phyloP scores from a whole-genome alignment of 306 rosid genomes.

The Mimosa pudica region DNA sequence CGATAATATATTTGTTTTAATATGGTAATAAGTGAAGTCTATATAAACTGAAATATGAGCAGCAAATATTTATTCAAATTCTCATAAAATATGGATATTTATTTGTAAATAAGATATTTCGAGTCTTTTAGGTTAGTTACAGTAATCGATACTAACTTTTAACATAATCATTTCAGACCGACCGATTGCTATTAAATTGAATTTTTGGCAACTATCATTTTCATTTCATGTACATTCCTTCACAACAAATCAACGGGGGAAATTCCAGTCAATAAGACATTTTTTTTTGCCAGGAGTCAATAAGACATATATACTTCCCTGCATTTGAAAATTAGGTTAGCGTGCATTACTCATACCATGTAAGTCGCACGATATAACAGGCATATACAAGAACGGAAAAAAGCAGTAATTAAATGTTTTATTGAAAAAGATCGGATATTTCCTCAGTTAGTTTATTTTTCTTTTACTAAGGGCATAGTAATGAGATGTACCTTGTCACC shows the following conservation, averaged over 20 bases:
- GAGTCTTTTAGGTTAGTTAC: neutral
- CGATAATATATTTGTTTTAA: too few species aligned
- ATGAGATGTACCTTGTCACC: neutral
- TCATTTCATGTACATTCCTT: neutral
- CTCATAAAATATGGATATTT: neutral
- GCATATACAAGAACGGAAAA: too few species aligned
- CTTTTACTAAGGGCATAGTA: neutral
- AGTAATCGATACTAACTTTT: neutral
- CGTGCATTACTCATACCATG: too few species aligned
- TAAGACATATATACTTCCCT: too few species aligned
- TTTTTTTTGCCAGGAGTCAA: too few species aligned
- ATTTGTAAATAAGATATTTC: too few species aligned
- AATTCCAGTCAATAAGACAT: too few species aligned
- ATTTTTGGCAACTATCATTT: too few species aligned
- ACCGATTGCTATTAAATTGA: neutral
- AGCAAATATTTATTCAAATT: neutral
- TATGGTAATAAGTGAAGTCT: neutral
- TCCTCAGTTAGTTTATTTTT: neutral
- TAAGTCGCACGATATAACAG: too few species aligned
- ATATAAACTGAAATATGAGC: neutral
- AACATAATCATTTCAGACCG: neutral
- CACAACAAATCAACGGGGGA: neutral
- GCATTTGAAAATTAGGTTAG: too few species aligned
- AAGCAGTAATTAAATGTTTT: too few species aligned
- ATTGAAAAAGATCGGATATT: too few species aligned